These are phyloP conservation scores for Exidia glandulosa DNA, from an alignment of 768 basidiomycete species.

Conservation along the genomic window DNA sequence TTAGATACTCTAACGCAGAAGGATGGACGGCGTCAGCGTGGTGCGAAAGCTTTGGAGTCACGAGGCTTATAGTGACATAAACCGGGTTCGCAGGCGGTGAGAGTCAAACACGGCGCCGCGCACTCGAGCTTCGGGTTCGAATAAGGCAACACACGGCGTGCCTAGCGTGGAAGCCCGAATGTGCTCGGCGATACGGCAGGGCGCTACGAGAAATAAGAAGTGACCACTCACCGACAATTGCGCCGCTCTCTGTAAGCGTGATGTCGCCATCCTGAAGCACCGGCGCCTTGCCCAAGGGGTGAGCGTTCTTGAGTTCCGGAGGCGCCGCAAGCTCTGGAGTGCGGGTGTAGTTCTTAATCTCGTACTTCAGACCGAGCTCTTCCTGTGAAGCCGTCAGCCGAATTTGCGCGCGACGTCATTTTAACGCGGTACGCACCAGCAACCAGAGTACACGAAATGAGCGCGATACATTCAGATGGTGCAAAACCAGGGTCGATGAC, in stretches of 20 bases:
- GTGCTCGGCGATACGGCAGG: too few relatives aligned
- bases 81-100: too few relatives aligned
- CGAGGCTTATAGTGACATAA: too few relatives aligned
- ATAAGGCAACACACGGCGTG: not conserved
- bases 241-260: conserved; percentile 32
- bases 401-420: too few relatives aligned
- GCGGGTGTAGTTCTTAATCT: conserved; percentile 31
- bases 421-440: conserved; percentile 10
- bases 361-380: conserved; percentile 36
- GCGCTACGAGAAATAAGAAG: too few relatives aligned
- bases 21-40: too few relatives aligned
- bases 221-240: conserved; percentile 31
- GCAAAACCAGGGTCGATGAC: not conserved
- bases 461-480: conserved; percentile 14
- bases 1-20: conserved; percentile 38
- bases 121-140: too few relatives aligned
- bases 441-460: conserved; percentile 19
- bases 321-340: conserved; percentile 22
- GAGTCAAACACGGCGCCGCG: too few relatives aligned
- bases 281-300: conserved; percentile 38
- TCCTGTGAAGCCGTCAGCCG: too few relatives aligned
- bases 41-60: too few relatives aligned
- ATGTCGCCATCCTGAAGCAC: conserved; percentile 35
- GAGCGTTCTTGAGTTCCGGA: conserved; percentile 23
- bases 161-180: too few relatives aligned